A percentile compares a stretch with the other conserved stretches of the same genome.
Conservation (phyloP, 108 stramenopile species). For the Thalassiosira profunda region DNA sequence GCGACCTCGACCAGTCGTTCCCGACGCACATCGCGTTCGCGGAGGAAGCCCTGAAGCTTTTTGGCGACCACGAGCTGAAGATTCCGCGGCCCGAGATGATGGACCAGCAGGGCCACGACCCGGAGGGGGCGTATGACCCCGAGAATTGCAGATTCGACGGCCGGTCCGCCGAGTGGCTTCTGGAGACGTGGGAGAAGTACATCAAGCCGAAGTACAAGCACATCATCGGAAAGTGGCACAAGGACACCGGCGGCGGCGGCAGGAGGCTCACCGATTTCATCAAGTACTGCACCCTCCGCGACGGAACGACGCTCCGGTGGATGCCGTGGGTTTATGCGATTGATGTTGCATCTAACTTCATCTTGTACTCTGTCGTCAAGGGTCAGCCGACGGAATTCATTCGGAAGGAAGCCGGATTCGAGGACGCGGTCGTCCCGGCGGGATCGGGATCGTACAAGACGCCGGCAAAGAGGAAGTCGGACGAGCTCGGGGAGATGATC, state of each 20-base stretch:
- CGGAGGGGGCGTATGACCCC: background rate
- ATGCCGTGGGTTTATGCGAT: background rate
- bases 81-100: background rate
- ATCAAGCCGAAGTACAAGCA: constrained; percentile 6
- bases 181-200: constrained; percentile 17
- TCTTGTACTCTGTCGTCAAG: background rate
- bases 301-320: background rate
- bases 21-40: background rate
- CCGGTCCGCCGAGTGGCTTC: background rate
- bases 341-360: background rate
- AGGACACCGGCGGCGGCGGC: constrained; percentile 16
- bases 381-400: background rate
- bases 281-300: background rate
- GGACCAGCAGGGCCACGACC: background rate
- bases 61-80: background rate
- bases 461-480: too few species aligned
- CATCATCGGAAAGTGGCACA: constrained; percentile 13
- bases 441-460: background rate
- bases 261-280: background rate
- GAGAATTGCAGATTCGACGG: background rate
- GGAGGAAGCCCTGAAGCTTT: background rate
- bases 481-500: too few species aligned
- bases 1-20: background rate
- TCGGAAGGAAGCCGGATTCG: background rate
- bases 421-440: background rate